phyloP scores from a whole-genome alignment of 208 protist species.

The Borovskyia barvae region DNA sequence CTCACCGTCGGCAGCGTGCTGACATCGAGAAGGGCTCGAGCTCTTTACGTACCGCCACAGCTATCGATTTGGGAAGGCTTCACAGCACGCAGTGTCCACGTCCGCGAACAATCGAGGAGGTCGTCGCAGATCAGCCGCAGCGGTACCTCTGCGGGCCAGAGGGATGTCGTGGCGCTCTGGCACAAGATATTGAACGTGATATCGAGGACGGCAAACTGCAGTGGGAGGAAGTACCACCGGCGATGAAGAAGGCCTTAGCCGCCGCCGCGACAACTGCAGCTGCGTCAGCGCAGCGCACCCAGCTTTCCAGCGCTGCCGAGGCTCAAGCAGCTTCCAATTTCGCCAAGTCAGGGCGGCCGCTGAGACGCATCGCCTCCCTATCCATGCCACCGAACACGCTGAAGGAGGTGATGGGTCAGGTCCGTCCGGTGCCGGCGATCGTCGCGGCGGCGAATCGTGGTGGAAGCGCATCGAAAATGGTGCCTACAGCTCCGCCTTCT shows the following conservation, averaged over 20 bases:
- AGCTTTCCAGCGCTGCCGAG: neutral
- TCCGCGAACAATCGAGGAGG: conserved; percentile 65
- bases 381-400: conserved; percentile 14
- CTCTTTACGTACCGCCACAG: conserved; percentile 50
- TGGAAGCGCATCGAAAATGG: neutral
- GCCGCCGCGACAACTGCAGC: conserved; percentile 6
- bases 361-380: conserved; percentile 10
- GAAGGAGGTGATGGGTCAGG: conserved; percentile 21
- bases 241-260: conserved; percentile 33
- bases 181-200: conserved; percentile 40
- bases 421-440: conserved; percentile 10
- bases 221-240: conserved; percentile 50
- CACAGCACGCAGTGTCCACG: conserved; percentile 49
- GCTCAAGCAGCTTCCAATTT: no score
- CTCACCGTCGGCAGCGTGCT: conserved; percentile 28
- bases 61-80: conserved; percentile 36
- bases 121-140: conserved; percentile 52
- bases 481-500: conserved; percentile 6
- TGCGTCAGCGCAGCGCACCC: neutral
- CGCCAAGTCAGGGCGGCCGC: neutral
- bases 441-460: neutral
- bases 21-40: conserved; percentile 31
- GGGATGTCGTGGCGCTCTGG: conserved; percentile 7
- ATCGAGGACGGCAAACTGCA: conserved; percentile 48
- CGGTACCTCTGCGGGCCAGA: conserved; percentile 7